Base-by-base conservation (phyloP, 2,329 filamentous ascomycete species). In the Neofusicoccum sp. region DNA sequence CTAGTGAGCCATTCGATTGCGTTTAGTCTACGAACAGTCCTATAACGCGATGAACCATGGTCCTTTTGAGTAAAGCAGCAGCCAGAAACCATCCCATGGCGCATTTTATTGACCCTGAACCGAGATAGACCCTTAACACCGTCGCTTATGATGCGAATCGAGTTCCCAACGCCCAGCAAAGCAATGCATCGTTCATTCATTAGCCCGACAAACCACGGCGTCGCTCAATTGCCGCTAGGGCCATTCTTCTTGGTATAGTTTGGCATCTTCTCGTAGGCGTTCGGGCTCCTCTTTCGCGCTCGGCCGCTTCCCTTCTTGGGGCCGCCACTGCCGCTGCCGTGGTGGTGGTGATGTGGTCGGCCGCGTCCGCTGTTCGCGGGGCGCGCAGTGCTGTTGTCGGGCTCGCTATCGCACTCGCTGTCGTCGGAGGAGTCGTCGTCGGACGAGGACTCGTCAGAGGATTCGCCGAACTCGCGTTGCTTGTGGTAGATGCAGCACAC, bases 401-500 rank as follows among this genome's bases (percentile, higher is more conserved):
- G 76, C 65, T 80, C 83, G n/a, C 83, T 85, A 65, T 87, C 85
- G 1, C 83, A 85, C 44, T 78, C 77, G 29, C 71, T 74, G 36
- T 83, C 81, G 6, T 80, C 81, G 6, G 78, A 81, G 12, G 87
- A 87, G 28, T 82, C 84, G 12, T 82, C 84, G 64, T 89, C 87
- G 67, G 87, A 86, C 68, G 89, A 93, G 36, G 91, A 95, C 76
- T 98, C 94, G 74, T 90, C 75, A 12, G 72, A 71, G 39, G 71
- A 73, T 76, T 98, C 94, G 74, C 90, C 75, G 14, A 73, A 71
- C 39, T 71, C 73, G 68, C 89, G 90, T 6, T 92, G 89, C 65
- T 90, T 90, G 80, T 97, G 94, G 79, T 97, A 99, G 77, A 99
- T 99, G 77, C 95, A 99, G 84, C 95, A 99, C n/a, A 98, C 95